Percentiles rank a stretch among this genome's conserved stretches.
These are phyloP conservation scores for Yarrowia phangngaensis DNA, from an alignment of 805 yeast genomes.

Conservation along the genomic window DNA sequence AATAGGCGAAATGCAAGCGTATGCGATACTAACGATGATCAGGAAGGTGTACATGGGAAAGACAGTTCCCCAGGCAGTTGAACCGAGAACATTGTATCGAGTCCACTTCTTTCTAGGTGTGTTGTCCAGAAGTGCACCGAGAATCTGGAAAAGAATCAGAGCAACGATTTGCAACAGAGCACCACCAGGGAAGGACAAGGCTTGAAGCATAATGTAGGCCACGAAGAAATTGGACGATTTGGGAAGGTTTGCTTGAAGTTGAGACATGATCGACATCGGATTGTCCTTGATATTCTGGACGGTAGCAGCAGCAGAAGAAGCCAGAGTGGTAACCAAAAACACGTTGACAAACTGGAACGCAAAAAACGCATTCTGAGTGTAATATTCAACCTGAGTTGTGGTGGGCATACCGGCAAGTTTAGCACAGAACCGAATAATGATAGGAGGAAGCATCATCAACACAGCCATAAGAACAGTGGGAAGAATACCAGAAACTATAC, in stretches of 20 bases:
- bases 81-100: conserved; percentile 59
- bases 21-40: conserved; percentile 66
- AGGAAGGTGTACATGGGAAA: conserved; percentile 77
- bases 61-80: conserved; percentile 74
- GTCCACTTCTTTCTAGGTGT: conserved; percentile 94
- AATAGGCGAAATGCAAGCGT: conserved; percentile 82
- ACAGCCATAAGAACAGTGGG: conserved; percentile 79
- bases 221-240: conserved; percentile 89
- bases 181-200: conserved; percentile 74
- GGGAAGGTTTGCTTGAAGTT: conserved; percentile 76
- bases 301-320: conserved; percentile 78
- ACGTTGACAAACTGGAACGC: conserved; percentile 90
- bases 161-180: conserved; percentile 70
- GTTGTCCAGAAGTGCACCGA: conserved; percentile 68
- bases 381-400: conserved; percentile 65
- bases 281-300: conserved; percentile 67
- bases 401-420: conserved; percentile 69
- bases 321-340: conserved; percentile 74
- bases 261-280: conserved; percentile 67
- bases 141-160: conserved; percentile 63
- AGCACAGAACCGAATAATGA: conserved; percentile 74
- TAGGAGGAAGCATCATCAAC: conserved; percentile 83
- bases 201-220: conserved; percentile 74
- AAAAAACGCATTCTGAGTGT: conserved; percentile 83
- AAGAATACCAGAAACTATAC: conserved; percentile 80